Evolutionary conservation across 2,329 filamentous ascomycete species (phyloP).

Genomic region (Aspergillus tanneri): DNA sequence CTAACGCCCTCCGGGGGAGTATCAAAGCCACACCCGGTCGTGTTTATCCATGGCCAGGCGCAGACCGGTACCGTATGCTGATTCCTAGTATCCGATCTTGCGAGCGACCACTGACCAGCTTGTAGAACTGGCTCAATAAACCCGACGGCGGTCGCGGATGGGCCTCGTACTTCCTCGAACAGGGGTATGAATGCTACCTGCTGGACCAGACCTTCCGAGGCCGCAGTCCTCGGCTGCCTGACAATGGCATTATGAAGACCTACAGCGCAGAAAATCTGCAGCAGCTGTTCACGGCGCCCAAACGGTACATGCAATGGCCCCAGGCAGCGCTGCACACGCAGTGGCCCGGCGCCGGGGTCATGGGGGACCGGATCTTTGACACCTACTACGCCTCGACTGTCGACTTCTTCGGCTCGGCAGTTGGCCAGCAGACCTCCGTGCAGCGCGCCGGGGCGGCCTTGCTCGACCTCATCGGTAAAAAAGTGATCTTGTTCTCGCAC

Average conservation of each 20-base stretch:
- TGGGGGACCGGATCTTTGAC: conserved; percentile 32
- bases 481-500: conserved; percentile 45
- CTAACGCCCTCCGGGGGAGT: conserved; percentile 24
- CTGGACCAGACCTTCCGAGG: conserved; percentile 42
- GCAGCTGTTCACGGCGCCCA: conserved; percentile 34
- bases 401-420: conserved; percentile 17
- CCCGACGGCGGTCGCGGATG: conserved; percentile 50
- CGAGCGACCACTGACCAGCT: background rate
- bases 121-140: conserved; percentile 48
- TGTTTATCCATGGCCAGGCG: conserved; percentile 33
- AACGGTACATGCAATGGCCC: conserved; percentile 32
- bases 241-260: conserved; percentile 21
- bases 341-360: conserved; percentile 39
- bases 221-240: conserved; percentile 26
- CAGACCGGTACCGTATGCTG: conserved; percentile 34
- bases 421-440: conserved; percentile 19
- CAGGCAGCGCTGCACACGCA: conserved; percentile 42
- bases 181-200: conserved; percentile 50
- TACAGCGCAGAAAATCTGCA: conserved; percentile 27
- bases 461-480: conserved; percentile 24
- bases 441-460: conserved; percentile 21
- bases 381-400: conserved; percentile 25
- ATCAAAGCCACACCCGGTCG: conserved; percentile 29
- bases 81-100: background rate
- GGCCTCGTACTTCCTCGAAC: conserved; percentile 48